These are phyloP conservation scores for Pulicaria dysenterica DNA, from an alignment of 129 eudicot genomes.

Conservation along the genomic window DNA sequence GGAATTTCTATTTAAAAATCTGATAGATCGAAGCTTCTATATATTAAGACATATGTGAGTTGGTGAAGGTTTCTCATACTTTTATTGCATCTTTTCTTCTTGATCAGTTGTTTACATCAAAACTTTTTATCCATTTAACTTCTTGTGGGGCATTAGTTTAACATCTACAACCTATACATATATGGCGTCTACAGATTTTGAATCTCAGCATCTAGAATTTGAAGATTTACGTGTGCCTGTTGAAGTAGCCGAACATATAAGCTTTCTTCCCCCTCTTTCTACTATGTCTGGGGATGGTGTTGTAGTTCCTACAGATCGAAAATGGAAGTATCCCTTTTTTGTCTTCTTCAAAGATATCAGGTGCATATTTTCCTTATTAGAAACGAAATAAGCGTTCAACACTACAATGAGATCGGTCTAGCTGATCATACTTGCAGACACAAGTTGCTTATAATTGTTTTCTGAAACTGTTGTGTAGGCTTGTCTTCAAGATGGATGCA, in stretches of 20 bases:
- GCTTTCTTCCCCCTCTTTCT: neutral
- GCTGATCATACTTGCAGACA: conserved; percentile 3
- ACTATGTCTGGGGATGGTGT: conserved; percentile 41
- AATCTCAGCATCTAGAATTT: neutral
- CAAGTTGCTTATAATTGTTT: neutral
- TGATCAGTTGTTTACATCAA: neutral
- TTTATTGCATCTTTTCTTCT: neutral
- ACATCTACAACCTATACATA: neutral
- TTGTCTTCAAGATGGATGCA: conserved; percentile 66
- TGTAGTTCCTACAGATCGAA: conserved; percentile 23
- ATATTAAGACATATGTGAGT: neutral
- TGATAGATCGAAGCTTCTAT: conserved; percentile 15
- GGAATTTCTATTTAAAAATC: neutral
- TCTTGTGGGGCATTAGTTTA: neutral
- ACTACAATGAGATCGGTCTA: neutral
- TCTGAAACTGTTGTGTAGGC: conserved; percentile 29
- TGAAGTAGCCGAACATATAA: neutral
- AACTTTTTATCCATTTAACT: neutral
- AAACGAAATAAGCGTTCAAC: neutral
- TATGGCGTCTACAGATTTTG: conserved; percentile 3
- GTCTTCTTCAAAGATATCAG: conserved; percentile 45
- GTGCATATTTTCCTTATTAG: neutral
- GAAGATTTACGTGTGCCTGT: neutral
- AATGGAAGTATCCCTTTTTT: conserved; percentile 45
- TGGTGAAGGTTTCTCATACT: neutral